Evolutionary conservation across 768 basidiomycete genomes (phyloP).

Genomic region (Paxillus rubicundulus): DNA sequence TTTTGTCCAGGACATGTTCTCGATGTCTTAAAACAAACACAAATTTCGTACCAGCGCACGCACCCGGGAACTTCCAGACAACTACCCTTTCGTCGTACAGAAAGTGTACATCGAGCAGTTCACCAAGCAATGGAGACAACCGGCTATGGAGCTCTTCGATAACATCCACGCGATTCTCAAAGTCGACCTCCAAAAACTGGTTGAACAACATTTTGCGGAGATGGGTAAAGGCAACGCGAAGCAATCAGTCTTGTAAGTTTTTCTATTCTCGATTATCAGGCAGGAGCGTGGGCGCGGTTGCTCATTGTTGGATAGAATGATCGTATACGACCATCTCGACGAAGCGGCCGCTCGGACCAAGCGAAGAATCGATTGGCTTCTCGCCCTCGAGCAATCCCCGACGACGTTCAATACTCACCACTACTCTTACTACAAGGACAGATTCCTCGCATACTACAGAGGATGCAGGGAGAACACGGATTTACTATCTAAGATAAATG

Average conservation of each 20-base stretch:
- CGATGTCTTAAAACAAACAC: not conserved
- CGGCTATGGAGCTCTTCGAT: constrained; percentile 44
- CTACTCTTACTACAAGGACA: constrained; percentile 45
- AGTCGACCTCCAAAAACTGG: constrained; percentile 38
- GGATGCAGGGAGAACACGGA: constrained; percentile 16
- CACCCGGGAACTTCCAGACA: constrained; percentile 64
- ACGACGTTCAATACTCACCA: constrained; percentile 54
- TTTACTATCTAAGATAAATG: constrained; percentile 9
- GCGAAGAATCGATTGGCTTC: constrained; percentile 46
- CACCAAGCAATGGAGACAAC: constrained; percentile 45
- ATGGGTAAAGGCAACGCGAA: constrained; percentile 51
- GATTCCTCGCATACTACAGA: constrained; percentile 52
- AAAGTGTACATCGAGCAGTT: constrained; percentile 44
- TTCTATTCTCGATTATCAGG: not conserved
- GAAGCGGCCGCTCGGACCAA: constrained; percentile 39
- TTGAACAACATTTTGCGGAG: constrained; percentile 45
- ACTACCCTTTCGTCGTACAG: constrained; percentile 61
- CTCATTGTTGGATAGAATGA: constrained; percentile 34
- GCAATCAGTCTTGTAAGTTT: constrained; percentile 43
- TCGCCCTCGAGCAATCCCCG: constrained; percentile 47
- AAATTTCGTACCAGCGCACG: constrained; percentile 43
- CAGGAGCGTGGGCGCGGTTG: not conserved
- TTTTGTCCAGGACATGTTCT: not conserved
- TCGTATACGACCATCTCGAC: constrained; percentile 51
- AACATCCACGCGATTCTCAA: constrained; percentile 35